Base-by-base conservation (phyloP, 495 filamentous ascomycete genomes). In the Polyplosphaeria fusca region DNA sequence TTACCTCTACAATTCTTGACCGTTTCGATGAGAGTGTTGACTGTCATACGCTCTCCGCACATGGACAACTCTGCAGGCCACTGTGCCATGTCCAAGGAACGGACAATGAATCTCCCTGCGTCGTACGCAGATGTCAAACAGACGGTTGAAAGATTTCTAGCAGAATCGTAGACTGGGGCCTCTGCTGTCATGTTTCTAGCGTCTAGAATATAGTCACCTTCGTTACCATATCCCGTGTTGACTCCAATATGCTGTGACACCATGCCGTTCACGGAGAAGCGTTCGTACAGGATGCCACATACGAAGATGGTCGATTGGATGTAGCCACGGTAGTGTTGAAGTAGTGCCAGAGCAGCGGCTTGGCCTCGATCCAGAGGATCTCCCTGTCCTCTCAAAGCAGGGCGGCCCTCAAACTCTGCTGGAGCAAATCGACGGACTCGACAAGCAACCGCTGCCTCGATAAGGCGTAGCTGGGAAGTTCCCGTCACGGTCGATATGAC, bases 281-380 rank as follows among this genome's bases (percentile, higher is more conserved):
- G 74, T 64, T 90, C 86, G 73, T 87, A 88, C 61, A 89, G 82
- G n/a, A 88, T 65, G 30, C 86, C 86, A 65, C 86, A 90, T 1
- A 79, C 78, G 58, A 90, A 88, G 30, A 83, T 74, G 3, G 85
- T 85, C 52, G 76, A 86, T 38, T 80, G 71, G 72, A 88, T 82
- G 20, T 66, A 60, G 54, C 78, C 69, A 5, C 75, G 72, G 55
- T 79, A 78, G 56, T 77, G 68, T 37, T 76, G 76, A 13, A 90
- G 76, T 4, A 77, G 70, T 18, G 75, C 72, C 14, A 83, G 73
- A 1, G 83, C 82, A 7, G 71, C 70, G 30, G 79, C 71, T 55
- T 79, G 76, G 4, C 83, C 82, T 30, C 84, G 83, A 59, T 81
- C 74, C 40, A 77, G 67, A 1, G 68, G 69, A 40, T 76, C 69